A percentile compares a stretch with the other conserved stretches of the same genome.
Conservation (phyloP, 2,329 filamentous ascomycete species). For the Fusarium udum region DNA sequence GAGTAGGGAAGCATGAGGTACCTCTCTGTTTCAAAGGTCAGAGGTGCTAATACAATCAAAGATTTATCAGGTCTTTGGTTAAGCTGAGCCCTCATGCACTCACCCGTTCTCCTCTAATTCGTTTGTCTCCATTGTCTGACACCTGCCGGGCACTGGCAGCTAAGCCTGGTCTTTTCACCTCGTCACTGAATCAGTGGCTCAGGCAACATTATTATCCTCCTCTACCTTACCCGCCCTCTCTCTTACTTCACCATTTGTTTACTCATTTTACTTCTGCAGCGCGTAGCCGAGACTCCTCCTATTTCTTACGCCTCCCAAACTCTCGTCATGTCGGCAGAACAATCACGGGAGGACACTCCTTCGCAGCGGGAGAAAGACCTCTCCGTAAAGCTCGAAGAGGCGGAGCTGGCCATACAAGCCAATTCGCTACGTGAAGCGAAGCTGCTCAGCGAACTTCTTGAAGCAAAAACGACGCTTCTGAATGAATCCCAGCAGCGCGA, state of each 20-base stretch:
- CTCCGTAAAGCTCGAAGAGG: conserved; percentile 1
- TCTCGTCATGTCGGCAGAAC: conserved; percentile 1
- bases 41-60: neutral
- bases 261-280: neutral
- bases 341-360: neutral
- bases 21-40: neutral
- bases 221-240: no score
- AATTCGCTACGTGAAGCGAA: neutral
- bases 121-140: neutral
- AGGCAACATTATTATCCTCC: neutral
- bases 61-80: neutral
- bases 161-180: neutral
- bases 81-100: neutral
- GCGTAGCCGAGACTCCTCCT: neutral
- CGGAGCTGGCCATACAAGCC: neutral
- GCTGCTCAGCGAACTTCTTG: conserved; percentile 3
- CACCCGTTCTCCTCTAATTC: neutral
- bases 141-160: neutral
- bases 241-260: neutral
- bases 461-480: conserved; percentile 1
- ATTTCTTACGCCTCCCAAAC: neutral
- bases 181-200: neutral
- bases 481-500: conserved; percentile 13
- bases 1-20: neutral
- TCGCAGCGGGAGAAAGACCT: conserved; percentile 17